phyloP scores from a whole-genome alignment of 2,329 filamentous ascomycete genomes.

The Fusarium nanum region DNA sequence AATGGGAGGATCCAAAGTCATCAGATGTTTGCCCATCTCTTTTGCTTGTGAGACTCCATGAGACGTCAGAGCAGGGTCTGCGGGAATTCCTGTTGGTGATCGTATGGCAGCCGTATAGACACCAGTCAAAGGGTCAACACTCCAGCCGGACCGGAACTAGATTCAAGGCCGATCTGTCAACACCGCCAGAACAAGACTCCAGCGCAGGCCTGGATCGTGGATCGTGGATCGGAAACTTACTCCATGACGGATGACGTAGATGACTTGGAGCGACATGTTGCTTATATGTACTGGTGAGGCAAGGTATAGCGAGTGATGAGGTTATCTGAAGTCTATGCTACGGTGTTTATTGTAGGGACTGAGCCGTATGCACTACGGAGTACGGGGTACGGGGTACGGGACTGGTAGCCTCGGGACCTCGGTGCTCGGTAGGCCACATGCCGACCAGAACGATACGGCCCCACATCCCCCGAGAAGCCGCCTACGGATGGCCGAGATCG shows the following conservation, averaged over 20 bases:
- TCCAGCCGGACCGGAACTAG: constrained; percentile 92
- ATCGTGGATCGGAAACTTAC: constrained; percentile 61
- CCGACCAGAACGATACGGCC: constrained; percentile 15
- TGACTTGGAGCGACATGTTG: constrained; percentile 73
- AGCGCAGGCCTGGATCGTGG: not conserved
- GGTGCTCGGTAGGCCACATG: constrained; percentile 34
- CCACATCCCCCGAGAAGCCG: constrained; percentile 17
- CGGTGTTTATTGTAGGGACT: not conserved
- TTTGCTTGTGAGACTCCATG: constrained; percentile 87
- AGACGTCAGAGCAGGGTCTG: constrained; percentile 87
- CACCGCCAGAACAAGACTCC: constrained; percentile 1
- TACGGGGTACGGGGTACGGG: not conserved
- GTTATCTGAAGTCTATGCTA: not conserved
- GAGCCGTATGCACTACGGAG: not conserved
- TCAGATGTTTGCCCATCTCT: constrained; percentile 77
- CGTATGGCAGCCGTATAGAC: constrained; percentile 78
- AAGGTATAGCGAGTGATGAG: not conserved
- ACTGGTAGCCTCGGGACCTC: constrained; percentile 33
- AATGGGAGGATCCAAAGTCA: constrained; percentile 72
- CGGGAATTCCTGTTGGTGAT: constrained; percentile 87
- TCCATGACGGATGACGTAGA: constrained; percentile 80
- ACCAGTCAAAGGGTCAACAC: constrained; percentile 83
- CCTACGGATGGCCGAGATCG: constrained; percentile 6
- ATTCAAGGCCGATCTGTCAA: constrained; percentile 34
- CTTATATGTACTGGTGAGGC: not conserved